Evolutionary conservation across 306 rosid species (phyloP), one percentile per base, ranked within the genome.

Genomic region (Lathyrus sativus): DNA sequence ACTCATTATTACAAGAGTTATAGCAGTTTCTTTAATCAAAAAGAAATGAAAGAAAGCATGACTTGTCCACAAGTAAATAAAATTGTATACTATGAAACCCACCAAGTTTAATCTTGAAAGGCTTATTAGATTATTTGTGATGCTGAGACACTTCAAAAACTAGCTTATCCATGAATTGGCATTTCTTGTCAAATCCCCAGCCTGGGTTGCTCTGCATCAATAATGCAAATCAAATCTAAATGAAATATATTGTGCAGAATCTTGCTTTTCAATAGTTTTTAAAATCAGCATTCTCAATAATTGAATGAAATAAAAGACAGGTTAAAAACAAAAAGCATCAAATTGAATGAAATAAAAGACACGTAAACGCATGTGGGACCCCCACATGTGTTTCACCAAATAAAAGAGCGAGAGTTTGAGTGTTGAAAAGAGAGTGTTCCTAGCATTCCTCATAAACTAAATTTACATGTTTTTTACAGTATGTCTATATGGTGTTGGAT

Each of bases 121-220:
- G 71, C 67, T 65, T 6, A 59, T 8, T 11, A 33, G 45, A 35
- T 83, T 77, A 92, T 66, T 80, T 80, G 86, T 85, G 81, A 48
- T 77, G 93, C 80, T 85, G 84, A 58, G 93, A 86, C 70, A 86
- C 86, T 76, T 82, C 83, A 68, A 68, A 13, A 55, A 85, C 92
- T 14, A 92, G 84, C 76, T 86, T 88, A 65, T 92, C 93, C 96
- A 92, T 90, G 86, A 88, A 86, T 76, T 86, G 91, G 72, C 90
- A 90, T 81, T 90, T 92, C 87, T 70, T 83, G 85, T 88, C 85
- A 74, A 85, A 90, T 79, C 91, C 96, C 97, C 98, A 90, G 12
- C 97, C 90, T 28, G 97, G 90, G 79, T 93, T 93, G 83, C 95
- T 90, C 98, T 91, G 87, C 85, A 81, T 54, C 76, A 67, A 6